Percentiles rank a stretch among this genome's conserved stretches.
Evolutionary conservation across 2,329 filamentous ascomycete species (phyloP).

Genomic region (Aspergillus fijiensis): DNA sequence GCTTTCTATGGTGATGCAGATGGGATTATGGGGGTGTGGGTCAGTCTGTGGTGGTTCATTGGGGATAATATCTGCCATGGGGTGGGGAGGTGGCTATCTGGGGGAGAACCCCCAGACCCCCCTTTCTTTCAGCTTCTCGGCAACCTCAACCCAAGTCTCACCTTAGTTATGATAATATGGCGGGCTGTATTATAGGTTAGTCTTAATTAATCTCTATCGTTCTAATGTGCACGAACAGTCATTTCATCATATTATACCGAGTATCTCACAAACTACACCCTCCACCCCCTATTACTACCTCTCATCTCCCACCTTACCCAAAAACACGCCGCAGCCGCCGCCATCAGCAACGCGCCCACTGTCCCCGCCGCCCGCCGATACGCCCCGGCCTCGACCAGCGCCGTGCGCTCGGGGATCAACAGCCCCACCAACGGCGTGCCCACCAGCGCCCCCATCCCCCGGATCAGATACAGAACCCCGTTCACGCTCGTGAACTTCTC

Average conservation of each 20-base stretch:
- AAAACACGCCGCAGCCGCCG: conserved; percentile 15
- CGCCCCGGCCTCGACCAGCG: conserved; percentile 19
- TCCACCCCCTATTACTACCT: neutral
- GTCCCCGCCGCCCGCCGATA: conserved; percentile 27
- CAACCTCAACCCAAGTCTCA: too few relatives aligned
- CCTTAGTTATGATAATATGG: neutral
- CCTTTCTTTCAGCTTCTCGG: too few relatives aligned
- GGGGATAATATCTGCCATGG: neutral
- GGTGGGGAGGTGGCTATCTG: neutral
- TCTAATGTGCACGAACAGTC: neutral
- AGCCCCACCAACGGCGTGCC: conserved; percentile 37
- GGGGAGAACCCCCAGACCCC: too few relatives aligned
- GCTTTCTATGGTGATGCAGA: too few relatives aligned
- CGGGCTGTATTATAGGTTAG: neutral
- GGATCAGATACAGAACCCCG: conserved; percentile 41
- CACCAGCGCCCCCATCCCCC: conserved; percentile 39
- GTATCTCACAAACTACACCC: neutral
- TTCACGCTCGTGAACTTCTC: conserved; percentile 40
- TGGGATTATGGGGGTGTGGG: too few relatives aligned
- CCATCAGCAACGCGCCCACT: conserved; percentile 27
- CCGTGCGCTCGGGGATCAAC: conserved; percentile 25
- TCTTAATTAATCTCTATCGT: too few relatives aligned
- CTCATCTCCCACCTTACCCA: neutral
- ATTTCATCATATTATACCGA: too few relatives aligned
- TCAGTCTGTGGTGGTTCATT: neutral